Evolutionary conservation across 1,284 basidiomycete species (phyloP).

Genomic region (Earliella scabrosa): DNA sequence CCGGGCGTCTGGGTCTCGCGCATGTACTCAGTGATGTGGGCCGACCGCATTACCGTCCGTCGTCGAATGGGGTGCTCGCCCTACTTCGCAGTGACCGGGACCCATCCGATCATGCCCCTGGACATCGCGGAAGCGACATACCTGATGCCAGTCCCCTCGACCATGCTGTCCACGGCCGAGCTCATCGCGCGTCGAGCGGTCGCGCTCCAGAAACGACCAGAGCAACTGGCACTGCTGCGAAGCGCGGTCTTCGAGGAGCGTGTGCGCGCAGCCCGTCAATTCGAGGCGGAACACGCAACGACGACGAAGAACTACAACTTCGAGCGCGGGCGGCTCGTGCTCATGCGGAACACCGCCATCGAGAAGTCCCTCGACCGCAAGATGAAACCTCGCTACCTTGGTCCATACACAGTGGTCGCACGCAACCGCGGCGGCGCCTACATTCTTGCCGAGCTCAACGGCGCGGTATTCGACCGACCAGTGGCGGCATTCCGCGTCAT

Average conservation of each 20-base stretch:
- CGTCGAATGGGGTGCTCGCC: conserved; percentile 38
- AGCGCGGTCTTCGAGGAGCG: conserved; percentile 27
- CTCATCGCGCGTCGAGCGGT: conserved; percentile 22
- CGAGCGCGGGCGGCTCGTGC: conserved; percentile 39
- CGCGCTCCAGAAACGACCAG: conserved; percentile 26
- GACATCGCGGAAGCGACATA: neutral
- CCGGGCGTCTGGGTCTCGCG: conserved; percentile 34
- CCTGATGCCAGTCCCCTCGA: neutral
- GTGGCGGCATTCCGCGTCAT: conserved; percentile 39
- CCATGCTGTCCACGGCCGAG: neutral
- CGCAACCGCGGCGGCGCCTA: conserved; percentile 37
- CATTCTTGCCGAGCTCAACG: conserved; percentile 37
- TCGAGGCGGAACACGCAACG: conserved; percentile 27
- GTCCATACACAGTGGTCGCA: conserved; percentile 37
- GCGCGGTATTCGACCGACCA: conserved; percentile 30
- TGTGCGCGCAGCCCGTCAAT: conserved; percentile 22
- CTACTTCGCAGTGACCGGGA: conserved; percentile 41
- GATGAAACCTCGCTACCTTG: too few species aligned
- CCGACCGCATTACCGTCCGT: conserved; percentile 40
- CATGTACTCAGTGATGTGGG: conserved; percentile 42
- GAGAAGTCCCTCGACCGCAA: too few species aligned
- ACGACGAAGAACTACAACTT: conserved; percentile 40
- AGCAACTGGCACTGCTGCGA: conserved; percentile 8
- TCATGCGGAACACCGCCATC: too few species aligned
- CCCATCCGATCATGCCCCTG: conserved; percentile 5